A percentile compares a stretch with the other conserved stretches of the same genome.
phyloP scores from a whole-genome alignment of 441 rosid species.

The Biscutella laevigata region DNA sequence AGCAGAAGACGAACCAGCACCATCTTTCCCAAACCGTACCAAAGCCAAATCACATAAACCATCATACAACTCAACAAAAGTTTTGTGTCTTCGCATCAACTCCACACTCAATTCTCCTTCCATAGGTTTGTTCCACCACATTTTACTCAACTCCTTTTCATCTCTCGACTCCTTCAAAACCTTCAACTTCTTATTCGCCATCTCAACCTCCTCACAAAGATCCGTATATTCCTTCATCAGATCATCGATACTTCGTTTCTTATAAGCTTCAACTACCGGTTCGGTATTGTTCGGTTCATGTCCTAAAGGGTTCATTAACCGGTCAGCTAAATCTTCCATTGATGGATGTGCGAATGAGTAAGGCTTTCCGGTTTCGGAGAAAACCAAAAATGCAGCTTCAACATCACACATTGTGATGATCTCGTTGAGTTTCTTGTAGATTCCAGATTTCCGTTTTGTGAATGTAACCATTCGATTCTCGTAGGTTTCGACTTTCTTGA shows the following conservation, averaged over 20 bases:
- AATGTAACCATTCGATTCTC: slow-evolving; percentile 27
- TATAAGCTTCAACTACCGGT: slow-evolving; percentile 26
- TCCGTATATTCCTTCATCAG: slow-evolving; percentile 5
- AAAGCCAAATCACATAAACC: background rate
- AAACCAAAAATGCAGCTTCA: slow-evolving; percentile 20
- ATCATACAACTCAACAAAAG: background rate
- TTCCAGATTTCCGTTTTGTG: slow-evolving; percentile 31
- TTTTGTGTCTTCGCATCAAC: background rate
- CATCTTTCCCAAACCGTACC: background rate
- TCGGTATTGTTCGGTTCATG: background rate
- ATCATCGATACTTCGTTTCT: slow-evolving; percentile 3
- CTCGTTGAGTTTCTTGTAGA: slow-evolving; percentile 31
- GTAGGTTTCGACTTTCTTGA: slow-evolving; percentile 25
- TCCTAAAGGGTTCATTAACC: background rate
- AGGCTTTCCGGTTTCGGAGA: slow-evolving; percentile 26
- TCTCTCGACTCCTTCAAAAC: background rate
- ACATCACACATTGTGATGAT: slow-evolving; percentile 22
- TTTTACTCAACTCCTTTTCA: background rate
- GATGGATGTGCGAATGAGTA: slow-evolving; percentile 34
- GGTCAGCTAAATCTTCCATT: background rate
- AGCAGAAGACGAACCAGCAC: slow-evolving; percentile 6
- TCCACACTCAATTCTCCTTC: slow-evolving; percentile 18
- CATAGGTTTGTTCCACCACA: slow-evolving; percentile 29
- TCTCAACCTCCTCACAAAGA: background rate
- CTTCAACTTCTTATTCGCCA: slow-evolving; percentile 5